Evolutionary conservation across 768 basidiomycete genomes (phyloP), one percentile per base, ranked within the genome.

Genomic region (Leccinellum luteum): DNA sequence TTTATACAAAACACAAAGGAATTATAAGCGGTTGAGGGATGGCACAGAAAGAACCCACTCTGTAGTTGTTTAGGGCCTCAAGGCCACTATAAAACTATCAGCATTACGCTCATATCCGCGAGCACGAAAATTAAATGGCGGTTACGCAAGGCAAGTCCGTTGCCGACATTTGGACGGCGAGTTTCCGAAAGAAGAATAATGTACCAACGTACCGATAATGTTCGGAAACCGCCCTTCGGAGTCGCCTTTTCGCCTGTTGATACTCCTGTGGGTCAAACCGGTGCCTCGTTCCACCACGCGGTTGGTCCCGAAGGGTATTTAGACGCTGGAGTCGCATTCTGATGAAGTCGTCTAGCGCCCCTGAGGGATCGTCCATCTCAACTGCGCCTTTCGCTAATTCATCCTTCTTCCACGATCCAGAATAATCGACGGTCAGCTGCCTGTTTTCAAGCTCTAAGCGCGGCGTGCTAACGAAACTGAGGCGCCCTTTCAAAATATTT

Each of bases 1-100:
- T 92, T 60, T 25, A 15, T 21, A 49, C 31, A 66, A 34, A n/a
- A 52, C 30, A 13, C 9, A 52, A n/a, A 9, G 14, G 38, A 25
- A 12, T 17, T 15, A 23, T 17, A 10, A 17, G 23, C 2, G 12
- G 19, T 43, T 12, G 2, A 6, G 19, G 19, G 19, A 43, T 21
- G 13, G 6, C 41, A 43, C 19, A 32, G 27, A 35, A 43, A 21
- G 32, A 48, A n/a, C 60, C 51, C 48, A 93, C 93, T 31, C 93
- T 81, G 71, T 96, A 99, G 67, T 92, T 92, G 64, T 93, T 90
- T 59, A 99, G 77, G 52, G 88, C 75, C 68, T 96, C 94, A 21
- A 97, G 75, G 10, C 83, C 88, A 17, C 92, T 90, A 64, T 38
- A 38, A 35, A 6, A 4, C 41, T 49, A 50, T 69, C 57, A 69